These are phyloP conservation scores for Candida endomychidarum DNA, from an alignment of 805 yeast genomes.

Conservation along the genomic window DNA sequence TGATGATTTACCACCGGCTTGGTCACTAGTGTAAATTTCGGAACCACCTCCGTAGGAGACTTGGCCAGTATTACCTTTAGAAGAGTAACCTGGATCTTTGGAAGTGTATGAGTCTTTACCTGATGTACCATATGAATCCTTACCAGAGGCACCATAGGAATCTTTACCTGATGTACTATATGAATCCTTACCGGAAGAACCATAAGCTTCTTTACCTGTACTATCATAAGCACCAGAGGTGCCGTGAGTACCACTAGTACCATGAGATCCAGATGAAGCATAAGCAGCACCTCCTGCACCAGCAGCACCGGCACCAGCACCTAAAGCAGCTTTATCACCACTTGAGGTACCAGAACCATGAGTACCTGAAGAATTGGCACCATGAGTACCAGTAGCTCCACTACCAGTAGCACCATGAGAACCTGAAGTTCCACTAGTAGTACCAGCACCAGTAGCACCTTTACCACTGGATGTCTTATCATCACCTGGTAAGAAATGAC, in stretches of 20 bases:
- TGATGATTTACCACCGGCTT: background rate
- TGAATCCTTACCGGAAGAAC: constrained; percentile 11
- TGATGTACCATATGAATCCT: constrained; percentile 10
- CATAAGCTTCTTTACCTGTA: constrained; percentile 12
- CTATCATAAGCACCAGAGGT: constrained; percentile 13
- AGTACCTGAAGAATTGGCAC: constrained; percentile 13
- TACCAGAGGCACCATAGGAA: constrained; percentile 10
- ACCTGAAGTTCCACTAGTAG: constrained; percentile 13
- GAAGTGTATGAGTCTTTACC: constrained; percentile 12
- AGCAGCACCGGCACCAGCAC: background rate
- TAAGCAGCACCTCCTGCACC: constrained; percentile 12
- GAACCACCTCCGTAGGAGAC: constrained; percentile 11
- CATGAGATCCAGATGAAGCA: constrained; percentile 16
- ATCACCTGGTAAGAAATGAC: constrained; percentile 20
- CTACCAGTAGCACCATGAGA: constrained; percentile 10
- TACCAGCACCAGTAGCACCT: constrained; percentile 13
- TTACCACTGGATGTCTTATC: constrained; percentile 10
- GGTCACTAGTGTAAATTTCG: constrained; percentile 5
- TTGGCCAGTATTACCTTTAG: constrained; percentile 8
- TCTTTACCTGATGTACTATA: constrained; percentile 14
- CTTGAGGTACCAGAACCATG: constrained; percentile 12
- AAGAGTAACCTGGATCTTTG: background rate
- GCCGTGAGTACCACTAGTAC: constrained; percentile 17
- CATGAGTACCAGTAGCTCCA: constrained; percentile 15
- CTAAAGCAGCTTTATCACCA: too few relatives aligned